A percentile compares a stretch with the other conserved stretches of the same genome.
phyloP scores from a whole-genome alignment of 2,329 filamentous ascomycete species.

The Aspergillus awamori region DNA sequence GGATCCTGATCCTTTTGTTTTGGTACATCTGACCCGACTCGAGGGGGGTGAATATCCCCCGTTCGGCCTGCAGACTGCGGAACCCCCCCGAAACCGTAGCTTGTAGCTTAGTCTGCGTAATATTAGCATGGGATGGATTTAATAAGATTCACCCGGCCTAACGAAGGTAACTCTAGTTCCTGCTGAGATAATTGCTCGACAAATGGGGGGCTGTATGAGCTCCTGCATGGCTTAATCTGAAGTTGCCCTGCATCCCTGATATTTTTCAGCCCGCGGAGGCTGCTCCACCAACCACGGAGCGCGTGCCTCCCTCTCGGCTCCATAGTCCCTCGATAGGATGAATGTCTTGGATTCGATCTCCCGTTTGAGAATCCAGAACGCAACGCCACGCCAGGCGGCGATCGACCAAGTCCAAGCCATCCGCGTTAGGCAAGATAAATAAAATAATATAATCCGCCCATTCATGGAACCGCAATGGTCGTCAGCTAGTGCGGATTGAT shows the following conservation, averaged over 20 bases:
- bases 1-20: slow-evolving; percentile 10
- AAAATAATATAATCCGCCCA: not conserved
- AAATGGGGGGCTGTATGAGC: not conserved
- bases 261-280: not conserved
- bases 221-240: slow-evolving; percentile 3
- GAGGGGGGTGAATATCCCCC: not conserved
- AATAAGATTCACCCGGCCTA: not conserved
- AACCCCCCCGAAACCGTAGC: not conserved
- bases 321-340: not conserved
- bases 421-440: slow-evolving; percentile 1
- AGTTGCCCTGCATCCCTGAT: slow-evolving; percentile 4
- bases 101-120: not conserved
- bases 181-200: not conserved
- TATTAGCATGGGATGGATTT: not conserved
- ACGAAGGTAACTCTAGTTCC: not conserved
- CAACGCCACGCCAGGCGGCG: slow-evolving; percentile 8
- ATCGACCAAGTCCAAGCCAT: slow-evolving; percentile 6
- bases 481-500: not conserved
- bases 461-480: not conserved
- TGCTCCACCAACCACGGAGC: not conserved
- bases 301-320: not conserved
- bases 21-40: slow-evolving; percentile 2
- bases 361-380: slow-evolving; percentile 1
- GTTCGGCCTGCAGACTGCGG: not conserved
- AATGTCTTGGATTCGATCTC: slow-evolving; percentile 5